phyloP scores from a whole-genome alignment of 768 basidiomycete species.

The Bullera alba region DNA sequence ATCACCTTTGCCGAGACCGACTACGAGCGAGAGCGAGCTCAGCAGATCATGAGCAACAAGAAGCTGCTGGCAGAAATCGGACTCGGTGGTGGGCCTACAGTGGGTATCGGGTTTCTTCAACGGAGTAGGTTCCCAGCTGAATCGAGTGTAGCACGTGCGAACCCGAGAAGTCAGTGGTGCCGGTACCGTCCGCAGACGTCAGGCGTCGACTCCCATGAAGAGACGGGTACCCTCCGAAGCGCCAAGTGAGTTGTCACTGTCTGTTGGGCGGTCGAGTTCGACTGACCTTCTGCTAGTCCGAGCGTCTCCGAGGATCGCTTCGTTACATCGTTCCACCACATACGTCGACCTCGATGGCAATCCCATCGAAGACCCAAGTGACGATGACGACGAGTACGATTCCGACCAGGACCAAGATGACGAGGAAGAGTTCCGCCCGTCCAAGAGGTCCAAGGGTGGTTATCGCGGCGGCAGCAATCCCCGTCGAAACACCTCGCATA shows the following conservation, averaged over 20 bases:
- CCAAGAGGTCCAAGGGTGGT: conserved; percentile 30
- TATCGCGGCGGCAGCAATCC: background rate
- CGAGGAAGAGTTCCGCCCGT: conserved; percentile 40
- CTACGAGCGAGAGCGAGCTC: conserved; percentile 40
- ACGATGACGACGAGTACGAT: conserved; percentile 22
- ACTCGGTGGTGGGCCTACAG: conserved; percentile 20
- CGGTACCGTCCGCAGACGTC: conserved; percentile 3
- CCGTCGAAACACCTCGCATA: conserved; percentile 7
- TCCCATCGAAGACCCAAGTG: conserved; percentile 10
- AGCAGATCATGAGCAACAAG: conserved; percentile 36
- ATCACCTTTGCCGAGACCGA: conserved; percentile 24
- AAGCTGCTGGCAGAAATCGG: conserved; percentile 40
- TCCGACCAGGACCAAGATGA: conserved; percentile 17
- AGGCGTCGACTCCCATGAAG: conserved; percentile 16
- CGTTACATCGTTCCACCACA: conserved; percentile 35
- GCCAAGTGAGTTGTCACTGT: conserved; percentile 15
- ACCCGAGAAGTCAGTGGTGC: background rate
- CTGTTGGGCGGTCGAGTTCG: background rate
- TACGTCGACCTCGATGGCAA: conserved; percentile 40
- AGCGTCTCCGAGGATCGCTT: conserved; percentile 39
- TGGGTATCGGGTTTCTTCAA: conserved; percentile 1
- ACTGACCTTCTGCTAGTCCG: conserved; percentile 23
- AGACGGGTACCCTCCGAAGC: conserved; percentile 13
- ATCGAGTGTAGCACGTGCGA: conserved; percentile 9
- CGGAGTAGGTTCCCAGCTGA: background rate